phyloP scores from a whole-genome alignment of 192 early-diverging fungal species.

The Diversispora epigaea region DNA sequence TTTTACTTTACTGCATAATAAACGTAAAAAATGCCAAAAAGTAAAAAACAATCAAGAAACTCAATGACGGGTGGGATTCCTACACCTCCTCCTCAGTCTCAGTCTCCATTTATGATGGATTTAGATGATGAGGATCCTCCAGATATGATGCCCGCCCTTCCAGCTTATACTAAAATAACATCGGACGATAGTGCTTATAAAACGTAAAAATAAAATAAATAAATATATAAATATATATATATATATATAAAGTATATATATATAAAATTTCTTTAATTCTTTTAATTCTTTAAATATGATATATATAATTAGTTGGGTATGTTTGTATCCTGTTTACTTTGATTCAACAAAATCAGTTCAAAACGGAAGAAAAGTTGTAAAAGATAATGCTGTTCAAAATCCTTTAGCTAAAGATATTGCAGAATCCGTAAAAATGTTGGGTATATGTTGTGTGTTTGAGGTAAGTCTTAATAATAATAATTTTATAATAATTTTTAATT shows the following conservation, averaged over 20 bases:
- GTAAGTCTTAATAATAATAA: constrained; percentile 32
- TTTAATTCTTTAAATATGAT: neutral
- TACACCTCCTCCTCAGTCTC: neutral
- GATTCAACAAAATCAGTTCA: constrained; percentile 53
- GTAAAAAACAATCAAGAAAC: constrained; percentile 19
- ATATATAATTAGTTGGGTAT: constrained; percentile 53
- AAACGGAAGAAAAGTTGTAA: constrained; percentile 56
- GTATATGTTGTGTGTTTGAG: constrained; percentile 60
- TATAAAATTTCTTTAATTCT: neutral
- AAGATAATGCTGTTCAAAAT: constrained; percentile 46
- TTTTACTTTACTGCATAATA: neutral
- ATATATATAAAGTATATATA: neutral
- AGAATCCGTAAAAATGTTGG: constrained; percentile 52
- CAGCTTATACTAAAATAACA: neutral
- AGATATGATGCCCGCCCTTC: neutral
- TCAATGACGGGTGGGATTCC: neutral
- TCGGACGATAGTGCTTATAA: constrained; percentile 19
- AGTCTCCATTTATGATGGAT: neutral
- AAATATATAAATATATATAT: neutral
- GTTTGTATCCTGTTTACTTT: constrained; percentile 69
- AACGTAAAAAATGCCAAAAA: neutral
- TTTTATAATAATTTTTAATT: too few species aligned
- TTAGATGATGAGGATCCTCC: constrained; percentile 9
- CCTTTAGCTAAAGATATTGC: constrained; percentile 62
- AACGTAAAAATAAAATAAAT: neutral